Percentiles rank a stretch among this genome's conserved stretches.
Conservation (phyloP, 768 basidiomycete species). For the Mycena leptocephala region DNA sequence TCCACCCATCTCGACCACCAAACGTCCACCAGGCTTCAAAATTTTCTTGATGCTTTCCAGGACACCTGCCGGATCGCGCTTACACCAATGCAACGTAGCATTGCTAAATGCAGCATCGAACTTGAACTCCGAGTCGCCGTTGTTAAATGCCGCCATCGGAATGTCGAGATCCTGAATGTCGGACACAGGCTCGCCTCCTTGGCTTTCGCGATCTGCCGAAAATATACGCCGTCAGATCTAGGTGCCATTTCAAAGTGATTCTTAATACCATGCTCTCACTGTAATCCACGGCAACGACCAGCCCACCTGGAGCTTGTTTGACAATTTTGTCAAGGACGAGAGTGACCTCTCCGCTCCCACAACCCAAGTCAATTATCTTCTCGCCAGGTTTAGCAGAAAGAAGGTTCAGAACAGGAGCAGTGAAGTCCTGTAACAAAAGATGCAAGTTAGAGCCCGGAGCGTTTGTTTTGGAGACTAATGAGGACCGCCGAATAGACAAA, state of each 20-base stretch:
- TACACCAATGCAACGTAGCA: slow-evolving; percentile 91
- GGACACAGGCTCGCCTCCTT: slow-evolving; percentile 63
- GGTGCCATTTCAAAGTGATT: background rate
- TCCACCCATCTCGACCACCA: slow-evolving; percentile 86
- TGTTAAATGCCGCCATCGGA: slow-evolving; percentile 47
- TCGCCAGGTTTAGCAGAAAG: slow-evolving; percentile 79
- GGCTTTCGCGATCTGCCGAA: slow-evolving; percentile 69
- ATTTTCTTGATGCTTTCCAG: slow-evolving; percentile 71
- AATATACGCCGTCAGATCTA: slow-evolving; percentile 5
- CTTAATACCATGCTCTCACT: slow-evolving; percentile 78
- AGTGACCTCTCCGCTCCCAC: slow-evolving; percentile 88
- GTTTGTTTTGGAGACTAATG: slow-evolving; percentile 48
- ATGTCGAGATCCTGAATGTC: slow-evolving; percentile 69
- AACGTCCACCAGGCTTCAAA: slow-evolving; percentile 79
- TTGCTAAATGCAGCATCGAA: slow-evolving; percentile 89
- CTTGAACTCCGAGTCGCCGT: slow-evolving; percentile 49
- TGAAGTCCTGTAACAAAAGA: slow-evolving; percentile 53
- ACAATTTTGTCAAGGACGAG: slow-evolving; percentile 71
- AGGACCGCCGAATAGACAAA: slow-evolving; percentile 77
- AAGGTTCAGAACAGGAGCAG: slow-evolving; percentile 42
- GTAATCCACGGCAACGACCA: slow-evolving; percentile 79
- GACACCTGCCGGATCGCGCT: slow-evolving; percentile 78
- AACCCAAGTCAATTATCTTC: slow-evolving; percentile 83
- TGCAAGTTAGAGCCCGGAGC: too few species aligned
- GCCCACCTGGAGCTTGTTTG: slow-evolving; percentile 58